Evolutionary conservation across 495 filamentous ascomycete genomes (phyloP).

Genomic region (Margaritispora aquatica): DNA sequence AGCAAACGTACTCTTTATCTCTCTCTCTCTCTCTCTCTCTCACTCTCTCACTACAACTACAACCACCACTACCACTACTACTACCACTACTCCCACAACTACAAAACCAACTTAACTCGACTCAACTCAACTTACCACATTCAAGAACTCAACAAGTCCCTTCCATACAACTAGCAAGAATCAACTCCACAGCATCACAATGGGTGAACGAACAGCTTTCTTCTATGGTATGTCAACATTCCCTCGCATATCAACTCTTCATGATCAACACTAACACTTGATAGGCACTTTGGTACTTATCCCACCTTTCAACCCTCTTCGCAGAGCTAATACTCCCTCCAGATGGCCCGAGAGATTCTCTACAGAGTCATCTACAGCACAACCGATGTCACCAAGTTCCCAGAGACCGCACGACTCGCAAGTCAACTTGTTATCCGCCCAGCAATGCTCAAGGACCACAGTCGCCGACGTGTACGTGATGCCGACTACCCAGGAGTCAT

Average conservation of each 20-base stretch:
- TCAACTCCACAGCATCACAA: too few species aligned
- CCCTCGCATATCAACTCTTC: neutral
- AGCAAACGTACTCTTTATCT: neutral
- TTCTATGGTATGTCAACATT: conserved; percentile 44
- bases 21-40: neutral
- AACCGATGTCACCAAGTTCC: conserved; percentile 4
- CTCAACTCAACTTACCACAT: too few species aligned
- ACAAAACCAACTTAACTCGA: too few species aligned
- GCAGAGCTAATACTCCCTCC: conserved; percentile 3
- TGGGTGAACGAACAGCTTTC: conserved; percentile 42
- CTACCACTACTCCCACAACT: too few species aligned
- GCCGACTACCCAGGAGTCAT: conserved; percentile 87
- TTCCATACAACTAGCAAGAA: too few species aligned
- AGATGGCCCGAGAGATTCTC: conserved; percentile 64
- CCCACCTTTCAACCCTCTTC: neutral
- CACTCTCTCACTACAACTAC: neutral
- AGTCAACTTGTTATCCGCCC: conserved; percentile 53
- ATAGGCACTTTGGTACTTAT: conserved; percentile 29
- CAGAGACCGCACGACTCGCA: conserved; percentile 35
- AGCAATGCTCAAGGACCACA: conserved; percentile 67
- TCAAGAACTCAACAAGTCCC: too few species aligned
- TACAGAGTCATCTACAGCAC: conserved; percentile 61
- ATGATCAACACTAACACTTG: neutral
- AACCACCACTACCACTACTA: too few species aligned
- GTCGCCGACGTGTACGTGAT: conserved; percentile 57